Base-by-base conservation (phyloP, 306 rosid species). In the Glycine soja region DNA sequence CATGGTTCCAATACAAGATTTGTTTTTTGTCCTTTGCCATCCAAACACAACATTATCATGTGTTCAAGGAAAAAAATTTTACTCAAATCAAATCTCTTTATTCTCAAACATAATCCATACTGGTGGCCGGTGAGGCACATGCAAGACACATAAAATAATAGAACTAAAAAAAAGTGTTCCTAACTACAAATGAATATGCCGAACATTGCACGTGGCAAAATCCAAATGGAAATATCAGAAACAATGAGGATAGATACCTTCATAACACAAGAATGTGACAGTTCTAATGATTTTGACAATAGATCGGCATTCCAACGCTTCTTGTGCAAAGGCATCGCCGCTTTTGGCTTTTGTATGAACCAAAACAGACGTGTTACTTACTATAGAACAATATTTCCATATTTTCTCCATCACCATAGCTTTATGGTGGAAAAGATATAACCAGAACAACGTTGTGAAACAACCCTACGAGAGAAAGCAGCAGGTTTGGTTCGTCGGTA, bases 291-390 rank as follows among this genome's bases (percentile, higher is more conserved):
- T 53, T 74, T 10, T 14, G 16, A 13, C 6, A 36, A 76, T 62
- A 52, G 2, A 81, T 15, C 87, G 94, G 46, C 46, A 61, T 81
- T 72, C 81, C 94, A 81, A 92, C 7, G 80, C 80, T 84, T 83
- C 85, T 87, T 83, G 83, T 84, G 76, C 70, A 62, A 54, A 74
- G 56, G 78, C 78, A 88, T 73, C 79, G 78, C 89, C 81, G 82
- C 72, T 72, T 83, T 86, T 80, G 77, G 81, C 80, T 48, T 80
- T 81, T 71, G 48, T 16, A 43, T 50, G 10, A 52, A 81, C 42
- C 74, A 65, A 84, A 30, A 51, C 75, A 76, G 68, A 71, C 47
- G 47, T 51, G 13, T 61, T 18, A 78, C 53, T 61, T 18, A 77
- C 52, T 70, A 65, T 52, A 19, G 11, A 80, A 54, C 8, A 62